Percentiles rank a stretch among this genome's conserved stretches.
Evolutionary conservation across 495 filamentous ascomycete species (phyloP).

Genomic region (Bacidia gigantensis): DNA sequence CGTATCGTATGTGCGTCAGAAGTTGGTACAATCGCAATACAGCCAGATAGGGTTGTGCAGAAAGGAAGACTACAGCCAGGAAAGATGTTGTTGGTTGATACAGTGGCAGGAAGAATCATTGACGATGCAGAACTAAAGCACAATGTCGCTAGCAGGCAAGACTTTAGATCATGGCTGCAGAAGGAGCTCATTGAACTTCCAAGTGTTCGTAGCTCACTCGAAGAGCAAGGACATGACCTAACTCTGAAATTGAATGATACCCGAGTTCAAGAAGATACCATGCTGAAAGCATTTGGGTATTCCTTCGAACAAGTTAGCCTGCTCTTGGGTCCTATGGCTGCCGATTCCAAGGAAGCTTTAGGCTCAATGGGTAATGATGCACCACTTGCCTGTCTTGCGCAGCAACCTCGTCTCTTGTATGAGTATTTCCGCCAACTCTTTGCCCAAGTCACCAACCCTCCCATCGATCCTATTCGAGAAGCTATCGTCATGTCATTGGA

Average conservation of each 20-base stretch:
- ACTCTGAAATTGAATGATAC: constrained; percentile 50
- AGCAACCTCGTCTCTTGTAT: constrained; percentile 79
- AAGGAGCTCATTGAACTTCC: constrained; percentile 72
- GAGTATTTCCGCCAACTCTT: constrained; percentile 99
- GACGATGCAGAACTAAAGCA: constrained; percentile 90
- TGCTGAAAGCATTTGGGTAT: constrained; percentile 84
- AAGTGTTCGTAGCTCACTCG: constrained; percentile 49
- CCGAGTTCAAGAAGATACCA: constrained; percentile 72
- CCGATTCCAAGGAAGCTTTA: constrained; percentile 97
- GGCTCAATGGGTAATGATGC: constrained; percentile 99
- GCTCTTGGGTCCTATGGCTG: constrained; percentile 90
- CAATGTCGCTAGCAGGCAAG: constrained; percentile 67
- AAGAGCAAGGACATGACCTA: constrained; percentile 47
- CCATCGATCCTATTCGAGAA: constrained; percentile 96
- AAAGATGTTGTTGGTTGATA: constrained; percentile 96
- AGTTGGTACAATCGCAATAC: constrained; percentile 86
- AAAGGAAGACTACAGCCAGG: constrained; percentile 94
- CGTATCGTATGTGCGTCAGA: constrained; percentile 98
- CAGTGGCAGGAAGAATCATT: constrained; percentile 86
- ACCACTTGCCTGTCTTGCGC: constrained; percentile 80
- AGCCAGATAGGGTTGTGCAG: constrained; percentile 79
- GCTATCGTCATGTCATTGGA: constrained; percentile 98
- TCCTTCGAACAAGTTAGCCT: constrained; percentile 94
- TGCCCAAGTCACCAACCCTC: constrained; percentile 97
- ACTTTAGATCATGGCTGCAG: constrained; percentile 83